Percentiles rank a stretch among this genome's conserved stretches.
phyloP scores from a whole-genome alignment of 352 stramenopile species.

The Vaucheria bursata region DNA sequence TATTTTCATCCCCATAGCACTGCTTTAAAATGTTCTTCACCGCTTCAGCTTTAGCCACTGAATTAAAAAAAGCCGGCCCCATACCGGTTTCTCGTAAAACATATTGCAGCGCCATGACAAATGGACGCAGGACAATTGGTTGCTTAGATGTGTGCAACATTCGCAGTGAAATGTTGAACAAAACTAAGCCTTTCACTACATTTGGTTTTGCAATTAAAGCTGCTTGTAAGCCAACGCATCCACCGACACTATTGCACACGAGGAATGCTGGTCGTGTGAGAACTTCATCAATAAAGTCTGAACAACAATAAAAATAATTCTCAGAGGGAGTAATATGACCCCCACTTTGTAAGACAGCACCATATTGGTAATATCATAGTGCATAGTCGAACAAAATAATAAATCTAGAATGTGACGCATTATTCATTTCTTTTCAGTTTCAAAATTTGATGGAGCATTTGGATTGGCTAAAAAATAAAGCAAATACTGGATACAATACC shows the following conservation, averaged over 20 bases:
- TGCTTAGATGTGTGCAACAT: constrained; percentile 48
- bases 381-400: no score
- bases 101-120: constrained; percentile 44
- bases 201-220: not conserved
- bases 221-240: constrained; percentile 35
- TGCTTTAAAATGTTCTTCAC: constrained; percentile 46
- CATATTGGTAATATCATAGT: no score
- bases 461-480: no score
- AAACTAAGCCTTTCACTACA: constrained; percentile 20
- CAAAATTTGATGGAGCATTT: no score
- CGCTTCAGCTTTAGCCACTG: constrained; percentile 37
- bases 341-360: no score
- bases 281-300: no score
- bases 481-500: no score
- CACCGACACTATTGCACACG: constrained; percentile 48
- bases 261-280: constrained; percentile 42
- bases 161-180: constrained; percentile 47
- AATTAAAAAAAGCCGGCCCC: constrained; percentile 36
- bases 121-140: constrained; percentile 12
- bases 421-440: no score
- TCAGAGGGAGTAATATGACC: no score
- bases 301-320: no score
- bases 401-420: no score
- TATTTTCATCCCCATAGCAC: constrained; percentile 34
- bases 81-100: constrained; percentile 41